Percentiles rank a stretch among this genome's conserved stretches.
Conservation (phyloP, 768 basidiomycete species). For the Lactarius quietus region DNA sequence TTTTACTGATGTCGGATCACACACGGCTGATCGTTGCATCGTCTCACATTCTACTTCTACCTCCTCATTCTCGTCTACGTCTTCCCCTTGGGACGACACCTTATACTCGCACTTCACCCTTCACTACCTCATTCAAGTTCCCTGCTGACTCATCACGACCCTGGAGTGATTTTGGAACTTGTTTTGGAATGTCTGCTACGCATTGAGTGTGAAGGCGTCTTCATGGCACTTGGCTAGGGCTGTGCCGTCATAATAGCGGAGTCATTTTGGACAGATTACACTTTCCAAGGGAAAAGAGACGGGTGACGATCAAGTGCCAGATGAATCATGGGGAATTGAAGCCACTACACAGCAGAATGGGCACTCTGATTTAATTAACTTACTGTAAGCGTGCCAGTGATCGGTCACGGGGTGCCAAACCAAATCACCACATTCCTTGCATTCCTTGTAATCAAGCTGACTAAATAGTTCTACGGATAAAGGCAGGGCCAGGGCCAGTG, state of each 20-base stretch:
- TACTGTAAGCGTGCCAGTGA: neutral
- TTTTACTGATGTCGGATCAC: no score
- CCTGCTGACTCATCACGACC: neutral
- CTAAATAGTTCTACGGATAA: no score
- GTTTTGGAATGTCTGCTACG: no score
- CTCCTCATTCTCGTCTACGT: no score
- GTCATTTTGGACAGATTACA: neutral
- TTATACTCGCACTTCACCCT: no score
- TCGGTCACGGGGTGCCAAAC: neutral
- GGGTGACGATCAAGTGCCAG: neutral
- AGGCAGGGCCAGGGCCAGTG: no score
- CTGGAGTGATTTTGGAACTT: neutral
- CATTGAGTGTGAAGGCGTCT: neutral
- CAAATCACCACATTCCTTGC: neutral
- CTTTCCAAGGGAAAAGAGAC: neutral
- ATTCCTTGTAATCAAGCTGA: no score
- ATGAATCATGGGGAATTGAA: neutral
- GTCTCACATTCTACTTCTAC: no score
- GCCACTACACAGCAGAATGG: neutral
- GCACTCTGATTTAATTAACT: neutral
- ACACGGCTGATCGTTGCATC: no score
- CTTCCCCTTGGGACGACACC: no score
- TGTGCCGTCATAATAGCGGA: neutral
- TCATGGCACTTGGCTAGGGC: conserved; percentile 4
- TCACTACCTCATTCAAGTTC: no score